These are phyloP conservation scores for Daedalea quercina DNA, from an alignment of 768 basidiomycete species.

Conservation along the genomic window DNA sequence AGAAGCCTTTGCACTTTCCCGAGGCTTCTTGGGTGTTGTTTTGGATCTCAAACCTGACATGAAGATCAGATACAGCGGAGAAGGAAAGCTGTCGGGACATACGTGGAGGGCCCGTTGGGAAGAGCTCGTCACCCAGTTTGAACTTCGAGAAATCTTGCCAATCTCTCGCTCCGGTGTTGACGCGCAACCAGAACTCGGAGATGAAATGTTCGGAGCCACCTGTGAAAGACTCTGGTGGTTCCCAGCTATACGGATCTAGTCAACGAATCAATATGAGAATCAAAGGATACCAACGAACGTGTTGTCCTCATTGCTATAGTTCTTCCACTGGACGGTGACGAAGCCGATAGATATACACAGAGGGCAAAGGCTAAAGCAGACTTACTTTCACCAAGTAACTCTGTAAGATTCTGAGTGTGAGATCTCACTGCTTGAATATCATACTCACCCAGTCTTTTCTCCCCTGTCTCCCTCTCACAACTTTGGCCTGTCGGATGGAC, in stretches of 20 bases:
- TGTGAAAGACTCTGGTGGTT: constrained; percentile 53
- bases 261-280: constrained; percentile 3
- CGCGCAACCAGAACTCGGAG: constrained; percentile 30
- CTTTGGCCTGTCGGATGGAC: constrained; percentile 40
- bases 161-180: constrained; percentile 36
- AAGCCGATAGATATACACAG: not conserved
- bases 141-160: constrained; percentile 41
- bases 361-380: not conserved
- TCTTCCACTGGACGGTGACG: constrained; percentile 16
- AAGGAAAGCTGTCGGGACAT: constrained; percentile 7
- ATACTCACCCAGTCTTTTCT: constrained; percentile 20
- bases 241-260: constrained; percentile 43
- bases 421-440: too few relatives aligned
- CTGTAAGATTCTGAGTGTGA: not conserved
- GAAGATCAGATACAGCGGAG: not conserved
- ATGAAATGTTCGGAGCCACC: constrained; percentile 49
- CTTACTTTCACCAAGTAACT: constrained; percentile 17
- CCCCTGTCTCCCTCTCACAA: constrained; percentile 7
- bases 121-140: constrained; percentile 45
- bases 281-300: constrained; percentile 13
- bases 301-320: constrained; percentile 13
- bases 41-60: not conserved
- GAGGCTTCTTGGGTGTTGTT: constrained; percentile 4
- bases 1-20: not conserved
- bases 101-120: constrained; percentile 58